Evolutionary conservation across 495 filamentous ascomycete genomes (phyloP), one percentile per base, ranked within the genome.

Genomic region (Hypoxylon lienhwacheense): DNA sequence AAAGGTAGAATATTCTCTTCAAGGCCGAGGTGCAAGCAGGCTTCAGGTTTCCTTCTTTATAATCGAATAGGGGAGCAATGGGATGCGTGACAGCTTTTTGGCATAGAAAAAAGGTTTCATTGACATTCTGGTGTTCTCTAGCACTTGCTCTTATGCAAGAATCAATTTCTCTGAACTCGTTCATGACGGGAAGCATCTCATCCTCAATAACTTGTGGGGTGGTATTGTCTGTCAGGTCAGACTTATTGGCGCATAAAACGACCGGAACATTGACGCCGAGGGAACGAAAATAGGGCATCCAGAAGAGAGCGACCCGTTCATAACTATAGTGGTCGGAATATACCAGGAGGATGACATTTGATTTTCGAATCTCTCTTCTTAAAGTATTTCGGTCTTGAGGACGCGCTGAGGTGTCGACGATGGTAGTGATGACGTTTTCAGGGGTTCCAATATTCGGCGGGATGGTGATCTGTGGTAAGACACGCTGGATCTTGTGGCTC

Each of bases 271-370:
- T 98, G 56, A 98, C 93, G 6, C 95, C 95, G 34, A 98, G 81
- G 6, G 90, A 95, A 35, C 93, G 87, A 70, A 98, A 97, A 71
- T 96, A 89, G 19, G 93, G 93, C 74, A 96, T 85, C 93, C 93
- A 98, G 69, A 97, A 98, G 12, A 98, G 73, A 11, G 93, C 93
- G 12, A 98, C 91, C 17, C 93, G 82, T 60, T 97, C 95, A 80
- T 97, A 97, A 77, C 91, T 96, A 70, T 97, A 98, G 66, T 97
- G 91, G 66, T 97, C 95, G 42, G 91, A 90, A 67, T 97, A 98
- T 24, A 97, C 91, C 10, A 98, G 81, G n/a, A 97, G 76, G 46
- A 98, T 97, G 40, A 96, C 92, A 66, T 96, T 97, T 58, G 86
- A 91, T 66, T 96, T 95, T 33, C 95, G 85, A 37, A 97, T 92